Evolutionary conservation across 2,329 filamentous ascomycete species (phyloP), one percentile per base, ranked within the genome.

Genomic region (Cladosporium sp.): DNA sequence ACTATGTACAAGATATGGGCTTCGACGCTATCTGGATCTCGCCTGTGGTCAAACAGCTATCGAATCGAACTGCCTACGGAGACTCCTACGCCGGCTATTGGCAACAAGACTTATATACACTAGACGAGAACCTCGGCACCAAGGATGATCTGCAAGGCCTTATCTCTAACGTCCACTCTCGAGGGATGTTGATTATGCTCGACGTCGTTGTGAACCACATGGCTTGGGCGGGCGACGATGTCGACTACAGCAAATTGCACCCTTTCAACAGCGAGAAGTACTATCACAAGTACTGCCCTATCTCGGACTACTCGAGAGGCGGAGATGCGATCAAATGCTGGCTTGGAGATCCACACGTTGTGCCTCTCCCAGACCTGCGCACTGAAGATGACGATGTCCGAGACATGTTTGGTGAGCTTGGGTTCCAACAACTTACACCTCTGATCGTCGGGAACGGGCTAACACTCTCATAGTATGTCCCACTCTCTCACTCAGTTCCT

Each of bases 151-250:
- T 78, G 43, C 64, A 68, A 12, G 69, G 69, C 30, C 60, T 78
- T 4, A 69, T 65, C 30, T 54, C 61, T n/a, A 73, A 70, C 3
- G 51, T 77, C 1, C 75, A 77, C 56, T 53, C 54, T 12, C 65
- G 73, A 18, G 70, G 68, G 11, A 78, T 78, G 75, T 50, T 60
- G 41, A 66, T 83, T 30, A 83, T 83, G 80, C 71, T 83, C 2
- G 80, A 83, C 54, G 68, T 83, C 1, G 79, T 83, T 2, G 72
- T 74, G 7, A 82, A 82, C 61, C 77, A 83, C 60, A 76, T 61
- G 54, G 63, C 67, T n/a, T 81, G 79, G 18, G 65, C 69, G 12
- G 64, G 67, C 1, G 52, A 56, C 24, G 68, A 69, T 5, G 73
- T 83, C 36, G 74, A 83, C 63, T 84, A 82, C 61, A 70, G 68